Conservation (phyloP, 495 filamentous ascomycete species). For the Beverwykella pulmonaria region DNA sequence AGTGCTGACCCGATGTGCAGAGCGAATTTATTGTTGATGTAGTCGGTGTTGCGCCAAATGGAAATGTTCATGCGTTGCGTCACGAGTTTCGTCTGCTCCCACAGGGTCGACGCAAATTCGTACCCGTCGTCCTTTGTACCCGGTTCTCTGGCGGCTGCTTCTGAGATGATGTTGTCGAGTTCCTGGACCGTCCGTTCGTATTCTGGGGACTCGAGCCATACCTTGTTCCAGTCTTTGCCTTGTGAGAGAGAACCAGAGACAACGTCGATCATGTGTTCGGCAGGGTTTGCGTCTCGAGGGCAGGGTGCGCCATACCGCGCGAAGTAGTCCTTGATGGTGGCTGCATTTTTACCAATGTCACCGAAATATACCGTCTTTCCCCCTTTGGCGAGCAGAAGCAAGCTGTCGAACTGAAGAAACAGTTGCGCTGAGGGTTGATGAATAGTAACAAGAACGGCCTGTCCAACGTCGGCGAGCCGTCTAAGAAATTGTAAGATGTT, state of each 20-base stretch:
- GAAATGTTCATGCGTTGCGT: conserved; percentile 39
- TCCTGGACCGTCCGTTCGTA: conserved; percentile 8
- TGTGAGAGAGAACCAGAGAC: conserved; percentile 45
- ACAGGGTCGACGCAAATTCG: conserved; percentile 54
- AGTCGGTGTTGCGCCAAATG: conserved; percentile 47
- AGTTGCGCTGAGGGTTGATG: conserved; percentile 44
- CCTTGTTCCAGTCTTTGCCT: conserved; percentile 52
- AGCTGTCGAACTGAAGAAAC: conserved; percentile 55
- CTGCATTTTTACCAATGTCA: conserved; percentile 38
- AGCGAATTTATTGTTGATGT: conserved; percentile 51
- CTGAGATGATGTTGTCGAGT: conserved; percentile 15
- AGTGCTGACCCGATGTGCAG: conserved; percentile 49
- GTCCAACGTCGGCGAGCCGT: conserved; percentile 37
- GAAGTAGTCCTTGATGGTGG: conserved; percentile 50
- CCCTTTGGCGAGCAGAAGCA: conserved; percentile 56
- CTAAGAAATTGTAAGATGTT: conserved; percentile 38
- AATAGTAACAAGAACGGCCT: conserved; percentile 34
- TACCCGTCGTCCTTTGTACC: conserved; percentile 10
- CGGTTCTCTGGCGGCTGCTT: background rate
- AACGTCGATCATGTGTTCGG: conserved; percentile 61
- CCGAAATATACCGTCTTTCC: conserved; percentile 62
- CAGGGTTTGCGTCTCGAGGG: conserved; percentile 57
- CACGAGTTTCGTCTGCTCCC: conserved; percentile 45
- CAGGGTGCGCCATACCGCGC: conserved; percentile 55
- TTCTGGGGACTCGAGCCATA: conserved; percentile 50